Percentiles rank a stretch among this genome's conserved stretches.
These are phyloP conservation scores for Penicillium sp. DNA, from an alignment of 2,329 filamentous ascomycete species.

Conservation along the genomic window DNA sequence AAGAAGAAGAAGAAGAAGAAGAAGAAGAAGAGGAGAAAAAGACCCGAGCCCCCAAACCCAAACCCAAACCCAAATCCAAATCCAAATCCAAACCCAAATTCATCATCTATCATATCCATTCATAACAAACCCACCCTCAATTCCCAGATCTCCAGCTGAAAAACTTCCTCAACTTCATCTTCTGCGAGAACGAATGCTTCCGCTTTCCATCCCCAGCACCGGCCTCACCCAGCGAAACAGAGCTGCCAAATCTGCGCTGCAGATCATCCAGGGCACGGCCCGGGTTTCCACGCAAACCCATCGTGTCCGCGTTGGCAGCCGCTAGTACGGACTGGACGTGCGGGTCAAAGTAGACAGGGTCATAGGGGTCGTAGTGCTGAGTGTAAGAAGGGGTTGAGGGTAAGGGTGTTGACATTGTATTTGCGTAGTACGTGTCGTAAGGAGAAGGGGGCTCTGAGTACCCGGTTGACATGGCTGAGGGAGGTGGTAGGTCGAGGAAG, in stretches of 20 bases:
- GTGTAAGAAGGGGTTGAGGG: slow-evolving; percentile 1
- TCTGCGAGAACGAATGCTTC: slow-evolving; percentile 16
- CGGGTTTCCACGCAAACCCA: slow-evolving; percentile 24
- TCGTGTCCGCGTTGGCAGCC: slow-evolving; percentile 27
- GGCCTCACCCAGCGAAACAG: slow-evolving; percentile 9
- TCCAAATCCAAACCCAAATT: not conserved
- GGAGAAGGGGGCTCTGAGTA: slow-evolving; percentile 6
- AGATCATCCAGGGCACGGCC: slow-evolving; percentile 24
- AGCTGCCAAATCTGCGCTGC: slow-evolving; percentile 22
- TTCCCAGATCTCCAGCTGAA: slow-evolving; percentile 27
- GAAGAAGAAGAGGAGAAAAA: not conserved
- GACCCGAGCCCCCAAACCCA: not conserved
- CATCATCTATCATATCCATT: slow-evolving; percentile 5
- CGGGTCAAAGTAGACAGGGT: slow-evolving; percentile 24
- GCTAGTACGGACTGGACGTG: slow-evolving; percentile 28
- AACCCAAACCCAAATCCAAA: not conserved
- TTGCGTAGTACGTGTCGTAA: slow-evolving; percentile 18
- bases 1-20: slow-evolving; percentile 1
- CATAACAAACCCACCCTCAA: slow-evolving; percentile 1
- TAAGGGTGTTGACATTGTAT: slow-evolving; percentile 12
- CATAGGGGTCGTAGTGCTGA: slow-evolving; percentile 20
- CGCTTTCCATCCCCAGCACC: slow-evolving; percentile 4
- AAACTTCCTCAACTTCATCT: slow-evolving; percentile 22
- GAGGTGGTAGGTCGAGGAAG: slow-evolving; percentile 13
- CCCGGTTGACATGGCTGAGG: not conserved